Conservation (phyloP, 257 asterid species). For the Anisodus tanguticus region DNA sequence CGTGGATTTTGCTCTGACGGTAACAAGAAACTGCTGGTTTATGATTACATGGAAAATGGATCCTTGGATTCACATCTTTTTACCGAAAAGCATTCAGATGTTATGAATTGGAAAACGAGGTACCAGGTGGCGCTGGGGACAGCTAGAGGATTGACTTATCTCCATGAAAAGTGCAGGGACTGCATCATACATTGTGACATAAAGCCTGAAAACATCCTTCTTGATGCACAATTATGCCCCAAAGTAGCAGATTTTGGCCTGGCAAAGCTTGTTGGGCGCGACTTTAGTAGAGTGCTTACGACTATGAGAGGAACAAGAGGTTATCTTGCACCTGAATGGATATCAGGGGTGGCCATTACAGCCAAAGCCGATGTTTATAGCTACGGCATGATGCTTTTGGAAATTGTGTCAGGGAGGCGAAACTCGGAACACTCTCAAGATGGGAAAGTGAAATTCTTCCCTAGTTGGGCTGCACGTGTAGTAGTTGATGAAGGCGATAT, state of each 20-base stretch:
- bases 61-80: slow-evolving; percentile 56
- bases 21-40: slow-evolving; percentile 47
- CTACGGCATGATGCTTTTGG: slow-evolving; percentile 62
- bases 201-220: slow-evolving; percentile 57
- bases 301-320: slow-evolving; percentile 61
- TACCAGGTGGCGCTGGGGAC: slow-evolving; percentile 58
- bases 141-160: slow-evolving; percentile 62
- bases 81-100: slow-evolving; percentile 37
- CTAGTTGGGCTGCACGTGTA: slow-evolving; percentile 44
- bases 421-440: slow-evolving; percentile 43
- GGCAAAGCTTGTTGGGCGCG: slow-evolving; percentile 63
- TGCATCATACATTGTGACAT: slow-evolving; percentile 61
- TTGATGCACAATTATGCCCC: slow-evolving; percentile 51
- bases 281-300: slow-evolving; percentile 50
- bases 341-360: slow-evolving; percentile 54
- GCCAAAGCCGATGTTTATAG: slow-evolving; percentile 59
- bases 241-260: slow-evolving; percentile 65
- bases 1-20: slow-evolving; percentile 60
- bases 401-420: slow-evolving; percentile 52
- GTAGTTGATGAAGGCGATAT: slow-evolving; percentile 44
- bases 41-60: slow-evolving; percentile 53
- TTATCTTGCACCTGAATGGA: slow-evolving; percentile 61
- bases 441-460: slow-evolving; percentile 48
- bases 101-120: slow-evolving; percentile 51
- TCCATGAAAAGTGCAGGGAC: slow-evolving; percentile 61